Conservation (phyloP, 2,329 filamentous ascomycete genomes). For the Myriosclerotinia curreyana region DNA sequence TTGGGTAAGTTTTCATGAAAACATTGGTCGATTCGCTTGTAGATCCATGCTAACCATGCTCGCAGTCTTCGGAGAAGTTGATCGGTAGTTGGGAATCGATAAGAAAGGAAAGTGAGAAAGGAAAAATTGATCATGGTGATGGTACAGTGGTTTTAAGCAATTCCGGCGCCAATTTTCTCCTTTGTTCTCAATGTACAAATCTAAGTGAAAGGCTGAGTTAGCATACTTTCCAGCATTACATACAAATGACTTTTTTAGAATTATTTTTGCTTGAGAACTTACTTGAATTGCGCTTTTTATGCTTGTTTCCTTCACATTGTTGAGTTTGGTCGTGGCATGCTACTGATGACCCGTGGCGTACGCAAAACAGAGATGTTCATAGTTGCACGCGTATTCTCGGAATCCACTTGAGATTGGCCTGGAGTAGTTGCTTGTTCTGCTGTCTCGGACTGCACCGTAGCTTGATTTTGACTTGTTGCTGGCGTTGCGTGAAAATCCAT, state of each 20-base stretch:
- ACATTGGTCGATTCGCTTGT: conserved; percentile 21
- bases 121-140: conserved; percentile 29
- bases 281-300: conserved; percentile 1
- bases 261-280: not conserved
- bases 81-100: conserved; percentile 44
- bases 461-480: not conserved
- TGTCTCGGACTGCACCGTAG: not conserved
- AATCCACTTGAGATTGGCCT: not conserved
- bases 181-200: conserved; percentile 31
- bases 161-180: conserved; percentile 25
- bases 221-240: conserved; percentile 14
- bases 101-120: conserved; percentile 21
- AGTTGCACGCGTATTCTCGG: not conserved
- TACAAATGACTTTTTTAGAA: conserved; percentile 7
- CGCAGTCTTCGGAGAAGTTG: conserved; percentile 47
- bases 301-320: conserved; percentile 12
- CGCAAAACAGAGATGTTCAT: not conserved
- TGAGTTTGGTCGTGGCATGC: conserved; percentile 18
- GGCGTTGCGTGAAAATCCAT: not conserved
- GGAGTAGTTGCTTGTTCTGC: not conserved
- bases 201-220: conserved; percentile 20
- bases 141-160: conserved; percentile 12
- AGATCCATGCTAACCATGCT: conserved; percentile 27
- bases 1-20: conserved; percentile 57
- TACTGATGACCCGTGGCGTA: conserved; percentile 13